Evolutionary conservation across 768 basidiomycete species (phyloP), one percentile per base, ranked within the genome.

Genomic region (Rhizopogon rudus): DNA sequence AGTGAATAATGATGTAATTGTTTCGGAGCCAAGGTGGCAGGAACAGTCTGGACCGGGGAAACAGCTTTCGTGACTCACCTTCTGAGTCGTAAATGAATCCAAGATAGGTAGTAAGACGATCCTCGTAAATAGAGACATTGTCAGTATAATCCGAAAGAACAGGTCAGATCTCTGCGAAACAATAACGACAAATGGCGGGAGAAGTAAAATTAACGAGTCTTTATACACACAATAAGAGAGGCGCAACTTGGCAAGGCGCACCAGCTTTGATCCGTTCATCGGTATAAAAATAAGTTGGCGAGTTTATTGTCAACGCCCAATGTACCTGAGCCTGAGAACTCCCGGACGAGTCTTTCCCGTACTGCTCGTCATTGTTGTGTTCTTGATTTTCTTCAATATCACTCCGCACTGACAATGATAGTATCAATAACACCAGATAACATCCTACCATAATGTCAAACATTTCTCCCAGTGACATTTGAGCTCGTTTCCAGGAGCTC

Each of bases 191-290:
- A 49, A 48, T 40, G 10, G 16, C 5, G 42, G 13, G 22, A 9
- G 42, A 39, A 12, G 5, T 31, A 41, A 37, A 20, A 22, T 16
- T 42, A 42, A 29, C 14, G 20, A 25, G 42, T 39, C 2, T 28
- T 60, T 69, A 20, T 40, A 69, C 67, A 16, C 22, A 64, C 43
- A 14, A 70, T 55, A 3, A 69, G 67, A 55, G 63, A 69, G 14
- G 65, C 60, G 5, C 63, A 20, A 20, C 20, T 20, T 20, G 20
- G 20, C 20, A 61, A n/a, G 49, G 31, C 48, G 61, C 60, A 46
- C 61, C 58, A 44, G 54, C 56, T 6, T 52, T 58, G 7, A 67
- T 58, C 45, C 65, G 60, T 22, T 54, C 3, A 39, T 22, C 65
- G 4, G 56, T 59, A 14, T 65, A 59, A 35, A 37, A 37, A 37